Evolutionary conservation across 306 rosid species (phyloP), one percentile per base, ranked within the genome.

Genomic region (Inga oerstediana): DNA sequence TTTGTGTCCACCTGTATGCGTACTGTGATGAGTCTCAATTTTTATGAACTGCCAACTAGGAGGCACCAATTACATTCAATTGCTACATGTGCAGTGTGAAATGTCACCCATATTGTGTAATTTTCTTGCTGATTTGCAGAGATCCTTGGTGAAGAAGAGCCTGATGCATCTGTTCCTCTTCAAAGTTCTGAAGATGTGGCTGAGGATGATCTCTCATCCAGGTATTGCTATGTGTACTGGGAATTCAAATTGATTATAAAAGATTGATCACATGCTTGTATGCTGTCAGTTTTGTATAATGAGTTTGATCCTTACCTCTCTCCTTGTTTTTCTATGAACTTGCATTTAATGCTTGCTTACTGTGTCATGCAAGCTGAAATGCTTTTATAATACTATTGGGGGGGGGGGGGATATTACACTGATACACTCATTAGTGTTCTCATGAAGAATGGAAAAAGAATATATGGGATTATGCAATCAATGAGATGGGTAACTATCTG

Each of bases 201-300:
- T 48, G 98, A 91, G 83, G 98, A 93, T 85, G 97, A 92, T 56
- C 86, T 91, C 82, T 86, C 98, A 86, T 93, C 97, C 41, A 95
- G 98, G 98, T 95, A 91, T 62, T 70, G 52, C 51, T 64, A 8
- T 74, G 16, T 41, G 67, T 51, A 68, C 71, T 20, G 72, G 72
- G 34, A 77, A 78, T 85, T 85, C 64, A 5, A 48, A 5, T 11
- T 13, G 13, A 48, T 30, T 20, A 34, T 30, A 41, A 32, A 30
- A 45, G 19, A 30, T 64, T 30, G 30, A 78, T 45, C 19, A 27
- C 30, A 74, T 75, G 82, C 77, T 79, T 81, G 44, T 44, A 51
- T 24, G 73, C 72, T 56, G 49, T 19, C 19, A 75, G 72, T 27
- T 54, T 75, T 46, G 16, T 61, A 15, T 79, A 75, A 45, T 73